Base-by-base conservation (phyloP, 169 alveolate species). In the Eimeria necatrix region DNA sequence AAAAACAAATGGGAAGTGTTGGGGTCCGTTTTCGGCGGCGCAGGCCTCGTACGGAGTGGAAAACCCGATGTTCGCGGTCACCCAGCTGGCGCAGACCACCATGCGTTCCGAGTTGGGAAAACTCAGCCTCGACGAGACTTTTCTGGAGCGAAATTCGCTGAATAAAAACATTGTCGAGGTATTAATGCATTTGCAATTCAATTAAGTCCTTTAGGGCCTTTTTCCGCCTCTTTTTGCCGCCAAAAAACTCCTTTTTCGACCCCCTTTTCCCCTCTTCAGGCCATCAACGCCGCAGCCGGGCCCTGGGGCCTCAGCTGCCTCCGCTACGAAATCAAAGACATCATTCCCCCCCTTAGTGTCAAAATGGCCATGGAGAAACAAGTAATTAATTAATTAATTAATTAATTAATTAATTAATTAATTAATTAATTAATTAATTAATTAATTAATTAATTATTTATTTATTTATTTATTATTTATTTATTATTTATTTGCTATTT, bases 41-140 rank as follows among this genome's bases (percentile, higher is more conserved):
- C 96, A 97, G 96, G 98, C 99, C 16, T 98, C 99, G 4, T 99
- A 99, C 91, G 99, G 99, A 24, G 99, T 98, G 51, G 98, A 98
- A 61, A 98, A 98, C 90, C 99, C 99, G n/a, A 95, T 97, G 52
- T 96, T 95, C 93, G 99, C 99, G 6, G 98, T 99, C 78, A 98
- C 98, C 32, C 99, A 94, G 81, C 96, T 99, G 87, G 99, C 99
- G 8, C 98, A 99, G 95, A 98, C 99, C n/a, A 98, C 99, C 20
- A 98, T 98, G 99, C 96, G 99, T 85, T 97, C 99, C 53, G 99
- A 99, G 89, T 96, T 99, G 84, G 99, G 99, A 61, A 98, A 98
- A 94, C 97, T 98, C n/a, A 98, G 99, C 6, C 97, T 99, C 64
- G 99, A 98, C 96, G 94, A 98, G 83, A 99, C 99, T 14, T 99